A percentile compares a stretch with the other conserved stretches of the same genome.
These are phyloP conservation scores for Phytophthora ramorum DNA, from an alignment of 352 stramenopile species.

Conservation along the genomic window DNA sequence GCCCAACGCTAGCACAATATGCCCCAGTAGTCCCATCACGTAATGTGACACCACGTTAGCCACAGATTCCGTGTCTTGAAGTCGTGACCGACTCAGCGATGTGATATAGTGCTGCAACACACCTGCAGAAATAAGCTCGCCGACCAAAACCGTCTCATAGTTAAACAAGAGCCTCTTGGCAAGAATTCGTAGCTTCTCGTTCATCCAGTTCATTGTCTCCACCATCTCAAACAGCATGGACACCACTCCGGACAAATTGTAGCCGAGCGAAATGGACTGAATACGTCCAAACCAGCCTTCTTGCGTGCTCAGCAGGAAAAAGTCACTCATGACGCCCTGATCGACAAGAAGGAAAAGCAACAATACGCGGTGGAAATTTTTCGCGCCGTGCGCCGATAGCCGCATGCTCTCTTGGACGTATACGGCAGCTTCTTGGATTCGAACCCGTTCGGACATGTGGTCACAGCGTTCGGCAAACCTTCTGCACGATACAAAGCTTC, in stretches of 20 bases:
- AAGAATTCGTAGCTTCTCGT: conserved; percentile 10
- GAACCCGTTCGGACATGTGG: conserved; percentile 10
- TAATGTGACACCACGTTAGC: conserved; percentile 27
- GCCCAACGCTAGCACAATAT: conserved; percentile 29
- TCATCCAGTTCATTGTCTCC: conserved; percentile 35
- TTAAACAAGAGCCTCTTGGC: conserved; percentile 28
- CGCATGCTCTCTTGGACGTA: conserved; percentile 30
- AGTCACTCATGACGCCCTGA: conserved; percentile 34
- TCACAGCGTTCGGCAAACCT: conserved; percentile 19
- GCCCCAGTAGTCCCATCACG: conserved; percentile 22
- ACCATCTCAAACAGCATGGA: conserved; percentile 43
- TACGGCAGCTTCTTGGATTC: conserved; percentile 28
- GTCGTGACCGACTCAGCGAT: conserved; percentile 13
- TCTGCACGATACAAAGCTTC: conserved; percentile 27
- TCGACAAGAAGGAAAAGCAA: conserved; percentile 32
- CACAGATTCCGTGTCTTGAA: conserved; percentile 11
- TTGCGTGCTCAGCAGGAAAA: conserved; percentile 34
- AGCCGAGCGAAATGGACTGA: conserved; percentile 41
- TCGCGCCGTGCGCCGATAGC: conserved; percentile 17
- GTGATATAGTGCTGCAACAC: conserved; percentile 32
- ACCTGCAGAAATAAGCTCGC: conserved; percentile 30
- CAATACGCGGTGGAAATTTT: conserved; percentile 24
- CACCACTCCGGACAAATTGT: conserved; percentile 32
- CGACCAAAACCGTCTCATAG: conserved; percentile 33
- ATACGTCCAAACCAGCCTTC: conserved; percentile 29